Base-by-base conservation (phyloP, 2,329 filamentous ascomycete species). In the Escovopsis sp. region DNA sequence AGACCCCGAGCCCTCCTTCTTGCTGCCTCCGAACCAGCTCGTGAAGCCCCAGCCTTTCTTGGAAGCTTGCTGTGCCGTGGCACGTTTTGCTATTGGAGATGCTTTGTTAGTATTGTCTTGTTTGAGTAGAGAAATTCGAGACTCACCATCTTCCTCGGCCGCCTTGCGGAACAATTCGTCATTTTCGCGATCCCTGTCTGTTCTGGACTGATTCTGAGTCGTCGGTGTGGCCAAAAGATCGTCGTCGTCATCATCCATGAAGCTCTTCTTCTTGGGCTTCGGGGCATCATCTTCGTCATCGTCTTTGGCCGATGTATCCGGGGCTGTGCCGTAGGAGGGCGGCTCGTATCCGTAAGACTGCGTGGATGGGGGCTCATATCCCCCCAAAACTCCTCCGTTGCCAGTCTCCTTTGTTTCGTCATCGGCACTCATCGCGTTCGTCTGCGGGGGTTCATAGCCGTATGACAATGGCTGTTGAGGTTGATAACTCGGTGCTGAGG, bases 161-260 rank as follows among this genome's bases (percentile, higher is more conserved):
- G 85, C 85, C 59, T 81, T 86, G 43, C 79, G 76, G 68, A 95
- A 85, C 58, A 86, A 79, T 53, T 93, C 88, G 44, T 86, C 82
- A 39, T 88, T 87, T 59, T 86, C 82, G 23, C 76, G 73, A 53
- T 93, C 85, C 53, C 77, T 80, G 11, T 82, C 79, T 34, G 72
- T 65, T 57, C 81, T 79, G 2, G 63, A 72, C 58, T 82, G 81
- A 26, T 77, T 46, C 68, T 72, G 48, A 67, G 64, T 2, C 36
- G 59, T 66, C 36, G 65, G 48, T 6, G 66, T 64, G 30, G 76
- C 66, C 36, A 83, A 71, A 45, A 83, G 15, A 36, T 30, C 76
- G 23, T 85, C 83, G 11, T 87, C 82, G 26, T 89, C 84, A 49
- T 89, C 82, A 54, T 89, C 81, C 73, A 91, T 84, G 53, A 86